A percentile compares a stretch with the other conserved stretches of the same genome.
Evolutionary conservation across 257 asterid species (phyloP).

Genomic region (Euphrasia confusa): DNA sequence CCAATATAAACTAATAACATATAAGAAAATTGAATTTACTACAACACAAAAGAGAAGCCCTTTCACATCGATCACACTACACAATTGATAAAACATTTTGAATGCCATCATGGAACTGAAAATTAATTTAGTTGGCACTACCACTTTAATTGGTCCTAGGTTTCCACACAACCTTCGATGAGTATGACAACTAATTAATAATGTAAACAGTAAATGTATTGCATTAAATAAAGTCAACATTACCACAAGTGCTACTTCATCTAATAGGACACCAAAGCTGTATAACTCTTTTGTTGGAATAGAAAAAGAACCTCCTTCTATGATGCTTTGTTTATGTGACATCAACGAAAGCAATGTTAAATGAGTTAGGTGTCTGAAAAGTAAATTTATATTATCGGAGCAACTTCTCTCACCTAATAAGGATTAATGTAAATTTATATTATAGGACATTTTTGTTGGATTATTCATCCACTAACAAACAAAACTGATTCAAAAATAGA

Average conservation of each 20-base stretch:
- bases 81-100: neutral
- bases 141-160: neutral
- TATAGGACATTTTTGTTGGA: neutral
- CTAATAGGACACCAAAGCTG: neutral
- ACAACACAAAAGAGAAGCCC: neutral
- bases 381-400: neutral
- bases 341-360: constrained; percentile 5
- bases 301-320: neutral
- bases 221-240: neutral
- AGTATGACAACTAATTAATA: neutral
- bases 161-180: neutral
- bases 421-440: constrained; percentile 2
- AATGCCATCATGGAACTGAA: neutral
- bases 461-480: constrained; percentile 13
- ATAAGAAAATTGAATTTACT: constrained; percentile 9
- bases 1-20: constrained; percentile 16
- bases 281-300: neutral
- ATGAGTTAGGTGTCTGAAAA: neutral
- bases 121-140: neutral
- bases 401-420: neutral
- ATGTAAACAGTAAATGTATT: neutral
- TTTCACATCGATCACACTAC: neutral
- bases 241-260: neutral
- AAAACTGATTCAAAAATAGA: constrained; percentile 10
- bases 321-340: constrained; percentile 1